Percentiles rank a stretch among this genome's conserved stretches.
Evolutionary conservation across 2,329 filamentous ascomycete genomes (phyloP).

Genomic region (Phyllosticta citribraziliensis): DNA sequence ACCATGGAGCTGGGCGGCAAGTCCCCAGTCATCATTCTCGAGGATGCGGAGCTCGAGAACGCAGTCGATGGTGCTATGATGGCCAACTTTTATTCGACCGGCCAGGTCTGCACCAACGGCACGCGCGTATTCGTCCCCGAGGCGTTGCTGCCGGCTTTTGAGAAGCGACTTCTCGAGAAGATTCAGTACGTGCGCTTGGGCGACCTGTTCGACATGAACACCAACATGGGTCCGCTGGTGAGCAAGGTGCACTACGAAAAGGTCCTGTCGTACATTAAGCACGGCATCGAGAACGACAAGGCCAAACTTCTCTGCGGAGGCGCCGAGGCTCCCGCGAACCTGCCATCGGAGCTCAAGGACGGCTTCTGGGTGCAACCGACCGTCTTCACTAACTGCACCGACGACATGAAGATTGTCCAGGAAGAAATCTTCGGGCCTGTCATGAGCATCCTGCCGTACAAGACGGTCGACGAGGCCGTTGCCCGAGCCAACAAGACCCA

Average conservation of each 20-base stretch:
- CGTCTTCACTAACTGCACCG: slow-evolving; percentile 76
- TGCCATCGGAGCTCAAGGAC: slow-evolving; percentile 38
- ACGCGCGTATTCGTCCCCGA: slow-evolving; percentile 75
- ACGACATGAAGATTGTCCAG: slow-evolving; percentile 66
- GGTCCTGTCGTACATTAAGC: slow-evolving; percentile 64
- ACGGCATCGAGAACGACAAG: slow-evolving; percentile 63
- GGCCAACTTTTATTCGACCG: slow-evolving; percentile 86
- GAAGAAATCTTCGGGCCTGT: slow-evolving; percentile 90
- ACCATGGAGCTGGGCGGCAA: slow-evolving; percentile 91
- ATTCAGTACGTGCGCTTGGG: slow-evolving; percentile 62
- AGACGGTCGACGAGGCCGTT: slow-evolving; percentile 59
- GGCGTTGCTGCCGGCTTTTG: slow-evolving; percentile 56
- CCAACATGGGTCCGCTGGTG: slow-evolving; percentile 79
- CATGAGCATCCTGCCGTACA: slow-evolving; percentile 69
- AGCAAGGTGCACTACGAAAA: slow-evolving; percentile 66
- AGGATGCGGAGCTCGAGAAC: slow-evolving; percentile 65
- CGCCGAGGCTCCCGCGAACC: slow-evolving; percentile 38
- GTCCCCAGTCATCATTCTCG: slow-evolving; percentile 68
- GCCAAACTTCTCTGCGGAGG: slow-evolving; percentile 69
- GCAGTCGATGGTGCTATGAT: slow-evolving; percentile 89
- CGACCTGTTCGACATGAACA: slow-evolving; percentile 58
- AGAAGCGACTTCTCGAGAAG: slow-evolving; percentile 58
- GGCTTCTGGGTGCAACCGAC: slow-evolving; percentile 84
- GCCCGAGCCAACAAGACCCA: slow-evolving; percentile 65
- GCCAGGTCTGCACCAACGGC: slow-evolving; percentile 89